Base-by-base conservation (phyloP, 305 asterid genomes). In the Fraxinus baroniana region DNA sequence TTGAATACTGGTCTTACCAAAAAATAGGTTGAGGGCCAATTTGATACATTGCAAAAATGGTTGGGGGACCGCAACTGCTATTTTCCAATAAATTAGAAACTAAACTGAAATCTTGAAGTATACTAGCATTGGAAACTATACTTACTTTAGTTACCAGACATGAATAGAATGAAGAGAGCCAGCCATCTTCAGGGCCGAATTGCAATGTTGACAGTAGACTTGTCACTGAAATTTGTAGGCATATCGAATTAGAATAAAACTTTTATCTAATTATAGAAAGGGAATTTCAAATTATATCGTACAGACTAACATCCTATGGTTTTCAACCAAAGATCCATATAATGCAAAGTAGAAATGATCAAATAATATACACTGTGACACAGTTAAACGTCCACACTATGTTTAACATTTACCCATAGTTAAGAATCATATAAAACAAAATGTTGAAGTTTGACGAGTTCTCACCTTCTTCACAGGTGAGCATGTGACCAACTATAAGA, bases 121-220 rank as follows among this genome's bases (percentile, higher is more conserved):
- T 5, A 17, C 13, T 26, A 75, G 75, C 72, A 76, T 66, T 76
- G 70, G 70, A 83, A 87, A 70, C 82, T 71, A 15, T 70, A 78
- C 86, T 85, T 89, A 93, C 99, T 90, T 97, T 97, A 90, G 93
- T 97, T 85, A 93, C 80, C 88, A 97, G 85, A 88, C 99, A 97
- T 83, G 98, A 90, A 83, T 97, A 97, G 85, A 94, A 97, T 84
- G 98, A 96, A 85, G 98, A 92, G 13, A 96, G 97, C 98, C 99
- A 96, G 82, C 93, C 92, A 87, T 94, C 98, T 88, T 94, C 98
- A 60, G 97, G 86, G 82, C 95, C 90, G 84, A 92, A 94, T 72
- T 92, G 96, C 90, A 97, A 88, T 10, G 91, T 83, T 15, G 92
- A 87, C 76, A 97, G 92, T 80, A 97, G 90, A 82, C 81, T 87